Base-by-base conservation (phyloP, 169 alveolate genomes). In the Babesia bovis region DNA sequence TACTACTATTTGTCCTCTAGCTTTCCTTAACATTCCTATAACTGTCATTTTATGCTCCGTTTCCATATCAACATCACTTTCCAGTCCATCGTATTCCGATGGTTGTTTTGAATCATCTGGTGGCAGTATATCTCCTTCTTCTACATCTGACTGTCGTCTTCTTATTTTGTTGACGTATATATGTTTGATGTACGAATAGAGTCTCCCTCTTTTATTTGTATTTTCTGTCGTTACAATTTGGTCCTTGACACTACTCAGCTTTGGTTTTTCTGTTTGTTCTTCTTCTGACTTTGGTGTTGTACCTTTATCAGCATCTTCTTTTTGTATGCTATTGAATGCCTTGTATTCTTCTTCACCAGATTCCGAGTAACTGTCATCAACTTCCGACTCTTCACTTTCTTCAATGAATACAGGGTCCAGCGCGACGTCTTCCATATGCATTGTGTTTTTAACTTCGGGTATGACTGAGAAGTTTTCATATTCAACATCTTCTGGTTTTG, bases 21-120 rank as follows among this genome's bases (percentile, higher is more conserved):
- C 83, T 68, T 70, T 69, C 36, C 82, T 25, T 26, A 81, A 41
- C 79, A 66, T 81, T 30, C 82, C 88, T 5, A 81, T n/a, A 12
- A 81, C 63, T 13, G 81, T 59, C 19, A 71, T 26, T 70, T 69
- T 70, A 41, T 58, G 60, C 30, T 70, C 71, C 13, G 65, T 57
- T 58, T 59, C 49, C 78, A 67, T 67, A 2, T 67, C 69, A 13
- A 51, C 68, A 21, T 52, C 42, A 52, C 67, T 57, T 12, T 67
- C 78, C 2, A 55, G 26, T 12, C 68, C 67, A 2, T 63, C 73
- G 60, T 63, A 63, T 35, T 63, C 73, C 4, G 73, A 63, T 40
- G 60, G 15, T 21, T 26, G 61, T 52, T 45, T 63, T 12, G 73
- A 4, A 6, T 32, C 73, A 10, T 63, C 73, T 35, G 32, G 61